Percentiles rank a stretch among this genome's conserved stretches.
Conservation (phyloP, 208 protist genomes). For the Trypanosoma melophagium region DNA sequence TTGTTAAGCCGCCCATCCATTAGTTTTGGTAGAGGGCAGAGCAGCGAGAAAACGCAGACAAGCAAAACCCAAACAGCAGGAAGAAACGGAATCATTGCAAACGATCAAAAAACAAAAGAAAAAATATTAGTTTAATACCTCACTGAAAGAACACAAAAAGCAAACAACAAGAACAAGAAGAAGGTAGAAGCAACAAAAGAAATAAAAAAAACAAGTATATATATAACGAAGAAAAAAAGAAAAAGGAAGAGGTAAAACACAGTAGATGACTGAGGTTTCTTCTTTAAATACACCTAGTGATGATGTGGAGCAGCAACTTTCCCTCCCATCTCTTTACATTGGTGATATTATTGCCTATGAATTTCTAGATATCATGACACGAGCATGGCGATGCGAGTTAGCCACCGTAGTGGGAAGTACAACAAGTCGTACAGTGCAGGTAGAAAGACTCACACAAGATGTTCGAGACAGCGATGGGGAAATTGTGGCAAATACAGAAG, state of each 20-base stretch:
- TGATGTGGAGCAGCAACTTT: not conserved
- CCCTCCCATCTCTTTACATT: constrained; percentile 8
- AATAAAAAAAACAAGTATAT: not conserved
- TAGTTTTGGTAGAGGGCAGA: too few species aligned
- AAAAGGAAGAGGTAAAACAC: constrained; percentile 11
- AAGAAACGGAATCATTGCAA: too few species aligned
- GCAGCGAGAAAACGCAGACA: too few species aligned
- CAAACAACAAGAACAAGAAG: not conserved
- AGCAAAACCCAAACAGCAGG: too few species aligned
- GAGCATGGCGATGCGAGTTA: constrained; percentile 26
- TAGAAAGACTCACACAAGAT: not conserved
- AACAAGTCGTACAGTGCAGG: not conserved
- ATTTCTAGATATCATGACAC: constrained; percentile 27
- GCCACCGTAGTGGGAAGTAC: constrained; percentile 18
- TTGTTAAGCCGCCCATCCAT: too few species aligned
- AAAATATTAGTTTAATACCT: not conserved
- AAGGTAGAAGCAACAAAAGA: not conserved
- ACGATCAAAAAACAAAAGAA: too few species aligned
- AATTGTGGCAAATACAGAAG: constrained; percentile 8
- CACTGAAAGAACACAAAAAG: constrained; percentile 5
- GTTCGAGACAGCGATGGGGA: not conserved
- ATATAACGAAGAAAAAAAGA: constrained; percentile 9
- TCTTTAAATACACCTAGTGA: not conserved
- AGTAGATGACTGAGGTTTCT: not conserved
- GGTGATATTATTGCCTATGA: constrained; percentile 52